Percentiles rank a stretch among this genome's conserved stretches.
phyloP scores from a whole-genome alignment of 306 rosid species.

The Quercus rubra region DNA sequence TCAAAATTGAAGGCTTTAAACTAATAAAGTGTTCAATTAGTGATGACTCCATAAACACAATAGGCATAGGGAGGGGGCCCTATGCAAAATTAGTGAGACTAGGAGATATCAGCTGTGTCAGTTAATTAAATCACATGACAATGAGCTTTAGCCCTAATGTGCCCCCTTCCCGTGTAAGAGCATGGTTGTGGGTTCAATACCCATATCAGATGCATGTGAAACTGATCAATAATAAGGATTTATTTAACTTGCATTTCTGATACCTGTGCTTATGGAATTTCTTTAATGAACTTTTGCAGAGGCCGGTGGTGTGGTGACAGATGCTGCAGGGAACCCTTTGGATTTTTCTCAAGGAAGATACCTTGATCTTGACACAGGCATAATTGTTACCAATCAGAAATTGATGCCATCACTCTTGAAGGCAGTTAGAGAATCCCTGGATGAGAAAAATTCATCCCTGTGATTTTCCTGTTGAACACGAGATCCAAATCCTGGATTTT shows the following conservation, averaged over 20 bases:
- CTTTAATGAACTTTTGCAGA: constrained; percentile 42
- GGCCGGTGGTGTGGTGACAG: constrained; percentile 81
- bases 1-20: background rate
- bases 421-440: constrained; percentile 79
- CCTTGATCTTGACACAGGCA: constrained; percentile 77
- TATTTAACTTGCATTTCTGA: background rate
- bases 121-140: no score
- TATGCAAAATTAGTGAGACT: no score
- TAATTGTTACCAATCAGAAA: constrained; percentile 78
- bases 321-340: constrained; percentile 84
- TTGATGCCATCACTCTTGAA: constrained; percentile 79
- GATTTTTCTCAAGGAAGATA: constrained; percentile 85
- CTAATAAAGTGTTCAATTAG: no score
- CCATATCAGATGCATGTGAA: no score
- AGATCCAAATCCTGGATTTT: background rate
- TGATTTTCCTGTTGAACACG: constrained; percentile 26
- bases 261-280: background rate
- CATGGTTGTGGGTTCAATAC: no score
- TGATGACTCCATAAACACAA: no score
- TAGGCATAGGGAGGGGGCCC: no score
- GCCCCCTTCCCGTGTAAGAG: no score
- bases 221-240: no score
- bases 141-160: no score
- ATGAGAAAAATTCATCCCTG: constrained; percentile 58
- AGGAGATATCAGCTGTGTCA: no score